phyloP scores from a whole-genome alignment of 208 protist genomes.

The Trypanosoma caninum region DNA sequence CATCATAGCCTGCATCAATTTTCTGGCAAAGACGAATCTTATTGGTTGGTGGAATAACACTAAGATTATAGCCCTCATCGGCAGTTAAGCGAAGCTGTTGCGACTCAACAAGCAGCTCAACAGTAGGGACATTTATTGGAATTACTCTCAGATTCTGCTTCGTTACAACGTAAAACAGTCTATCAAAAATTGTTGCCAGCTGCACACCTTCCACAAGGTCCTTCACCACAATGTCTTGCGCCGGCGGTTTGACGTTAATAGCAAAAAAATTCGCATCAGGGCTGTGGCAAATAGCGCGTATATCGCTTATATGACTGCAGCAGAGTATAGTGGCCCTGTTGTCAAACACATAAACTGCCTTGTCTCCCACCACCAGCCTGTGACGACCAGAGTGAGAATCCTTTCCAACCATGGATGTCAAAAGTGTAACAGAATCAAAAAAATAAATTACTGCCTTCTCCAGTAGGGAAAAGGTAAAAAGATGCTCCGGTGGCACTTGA shows the following conservation, averaged over 20 bases:
- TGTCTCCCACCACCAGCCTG: constrained; percentile 21
- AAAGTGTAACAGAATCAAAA: constrained; percentile 10
- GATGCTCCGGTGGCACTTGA: constrained; percentile 19
- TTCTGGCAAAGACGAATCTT: constrained; percentile 17
- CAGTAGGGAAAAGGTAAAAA: constrained; percentile 17
- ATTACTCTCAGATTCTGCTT: constrained; percentile 11
- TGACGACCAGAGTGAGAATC: not conserved
- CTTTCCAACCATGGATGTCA: not conserved
- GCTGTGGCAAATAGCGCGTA: constrained; percentile 13
- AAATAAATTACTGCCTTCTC: constrained; percentile 22
- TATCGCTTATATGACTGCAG: constrained; percentile 16
- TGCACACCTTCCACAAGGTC: constrained; percentile 16
- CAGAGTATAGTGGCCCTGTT: constrained; percentile 3
- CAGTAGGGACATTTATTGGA: constrained; percentile 21
- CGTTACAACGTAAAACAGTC: constrained; percentile 9
- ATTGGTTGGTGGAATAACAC: constrained; percentile 13
- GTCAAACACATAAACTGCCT: constrained; percentile 20
- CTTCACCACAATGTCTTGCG: constrained; percentile 23
- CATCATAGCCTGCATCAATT: constrained; percentile 5
- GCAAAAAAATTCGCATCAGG: constrained; percentile 20
- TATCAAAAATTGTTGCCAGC: constrained; percentile 1
- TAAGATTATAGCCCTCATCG: constrained; percentile 19
- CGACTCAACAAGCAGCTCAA: constrained; percentile 17
- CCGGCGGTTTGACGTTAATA: constrained; percentile 10
- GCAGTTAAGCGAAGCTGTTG: constrained; percentile 13